Evolutionary conservation across 768 basidiomycete genomes (phyloP).

Genomic region (Leccinum truebloodii): DNA sequence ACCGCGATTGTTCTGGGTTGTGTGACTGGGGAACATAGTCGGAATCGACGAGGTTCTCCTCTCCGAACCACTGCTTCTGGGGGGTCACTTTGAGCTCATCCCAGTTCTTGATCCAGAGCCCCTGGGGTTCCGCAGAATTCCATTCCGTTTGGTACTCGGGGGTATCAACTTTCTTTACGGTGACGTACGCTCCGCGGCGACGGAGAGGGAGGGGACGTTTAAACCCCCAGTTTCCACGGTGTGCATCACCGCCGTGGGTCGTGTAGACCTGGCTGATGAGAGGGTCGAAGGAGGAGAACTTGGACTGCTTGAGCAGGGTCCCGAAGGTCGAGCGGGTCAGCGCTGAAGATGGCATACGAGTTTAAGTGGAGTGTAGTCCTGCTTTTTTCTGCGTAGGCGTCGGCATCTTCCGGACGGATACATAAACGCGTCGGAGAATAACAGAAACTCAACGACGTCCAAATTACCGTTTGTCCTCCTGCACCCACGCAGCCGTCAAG

Average conservation of each 20-base stretch:
- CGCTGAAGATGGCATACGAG: slow-evolving; percentile 18
- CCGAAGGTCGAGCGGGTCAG: slow-evolving; percentile 68
- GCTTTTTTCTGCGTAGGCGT: background rate
- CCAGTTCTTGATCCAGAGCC: slow-evolving; percentile 65
- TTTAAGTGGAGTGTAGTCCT: background rate
- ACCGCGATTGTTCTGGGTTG: slow-evolving; percentile 22
- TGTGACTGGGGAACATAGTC: slow-evolving; percentile 25
- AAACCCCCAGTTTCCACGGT: slow-evolving; percentile 82
- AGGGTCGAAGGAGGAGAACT: slow-evolving; percentile 80
- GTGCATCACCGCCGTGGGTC: slow-evolving; percentile 63
- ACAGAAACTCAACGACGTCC: slow-evolving; percentile 56
- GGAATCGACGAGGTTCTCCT: slow-evolving; percentile 27
- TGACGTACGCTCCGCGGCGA: slow-evolving; percentile 62
- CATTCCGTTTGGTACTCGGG: slow-evolving; percentile 78
- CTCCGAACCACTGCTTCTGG: slow-evolving; percentile 12
- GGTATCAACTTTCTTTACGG: slow-evolving; percentile 68
- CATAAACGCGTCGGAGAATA: slow-evolving; percentile 29
- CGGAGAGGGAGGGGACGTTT: slow-evolving; percentile 78
- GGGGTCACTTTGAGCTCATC: slow-evolving; percentile 50
- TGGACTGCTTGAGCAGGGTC: slow-evolving; percentile 75
- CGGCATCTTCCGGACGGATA: slow-evolving; percentile 30
- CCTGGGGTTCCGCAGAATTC: slow-evolving; percentile 64
- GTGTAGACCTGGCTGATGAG: slow-evolving; percentile 77
- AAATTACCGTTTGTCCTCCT: slow-evolving; percentile 78
- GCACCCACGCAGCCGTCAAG: slow-evolving; percentile 41